Evolutionary conservation across 2,329 filamentous ascomycete species (phyloP).

Genomic region (Aspergillus aculeatinus): DNA sequence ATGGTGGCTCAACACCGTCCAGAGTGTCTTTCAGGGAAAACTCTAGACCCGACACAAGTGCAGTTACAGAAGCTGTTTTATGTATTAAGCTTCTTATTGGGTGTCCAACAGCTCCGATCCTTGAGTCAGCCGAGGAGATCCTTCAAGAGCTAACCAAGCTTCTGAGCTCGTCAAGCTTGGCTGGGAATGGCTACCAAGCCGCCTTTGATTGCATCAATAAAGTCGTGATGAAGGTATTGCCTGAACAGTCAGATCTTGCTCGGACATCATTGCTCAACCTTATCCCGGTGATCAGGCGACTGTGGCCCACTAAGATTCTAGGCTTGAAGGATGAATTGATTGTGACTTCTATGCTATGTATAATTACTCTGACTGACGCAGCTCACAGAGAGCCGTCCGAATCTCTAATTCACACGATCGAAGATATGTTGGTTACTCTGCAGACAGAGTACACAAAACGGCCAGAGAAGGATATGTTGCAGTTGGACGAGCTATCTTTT

Average conservation of each 20-base stretch:
- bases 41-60: conserved; percentile 32
- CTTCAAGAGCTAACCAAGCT: conserved; percentile 59
- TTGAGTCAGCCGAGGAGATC: conserved; percentile 57
- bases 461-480: conserved; percentile 68
- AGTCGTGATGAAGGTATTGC: conserved; percentile 63
- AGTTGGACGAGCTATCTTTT: conserved; percentile 73
- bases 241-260: conserved; percentile 66
- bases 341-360: conserved; percentile 65
- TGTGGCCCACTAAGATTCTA: conserved; percentile 73
- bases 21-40: conserved; percentile 30
- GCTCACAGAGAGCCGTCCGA: conserved; percentile 34
- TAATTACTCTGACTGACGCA: conserved; percentile 57
- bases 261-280: conserved; percentile 60
- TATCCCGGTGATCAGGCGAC: conserved; percentile 68
- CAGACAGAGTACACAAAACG: conserved; percentile 75
- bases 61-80: conserved; percentile 58
- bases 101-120: conserved; percentile 66
- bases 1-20: conserved; percentile 32
- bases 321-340: conserved; percentile 75
- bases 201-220: conserved; percentile 75
- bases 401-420: conserved; percentile 51
- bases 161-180: conserved; percentile 59
- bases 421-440: conserved; percentile 69
- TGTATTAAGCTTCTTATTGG: conserved; percentile 65
- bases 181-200: conserved; percentile 66